phyloP scores from a whole-genome alignment of 2,329 filamentous ascomycete genomes.

The Phyllosticta citrichinensis region DNA sequence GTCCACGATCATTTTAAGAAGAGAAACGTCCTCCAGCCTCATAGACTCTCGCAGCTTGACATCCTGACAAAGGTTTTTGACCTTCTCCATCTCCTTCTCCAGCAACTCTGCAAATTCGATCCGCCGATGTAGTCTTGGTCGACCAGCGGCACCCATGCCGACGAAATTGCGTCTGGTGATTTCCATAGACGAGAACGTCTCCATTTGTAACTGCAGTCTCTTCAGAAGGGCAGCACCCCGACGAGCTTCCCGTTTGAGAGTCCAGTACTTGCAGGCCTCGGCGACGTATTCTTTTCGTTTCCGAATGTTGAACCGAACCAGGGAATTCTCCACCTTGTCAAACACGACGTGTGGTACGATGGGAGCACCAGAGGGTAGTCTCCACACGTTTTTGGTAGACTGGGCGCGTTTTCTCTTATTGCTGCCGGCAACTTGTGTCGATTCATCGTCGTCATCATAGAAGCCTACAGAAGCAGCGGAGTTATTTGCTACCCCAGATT shows the following conservation, averaged over 20 bases:
- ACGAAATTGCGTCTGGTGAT: constrained; percentile 90
- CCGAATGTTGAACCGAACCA: constrained; percentile 71
- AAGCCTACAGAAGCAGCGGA: constrained; percentile 28
- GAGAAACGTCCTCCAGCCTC: constrained; percentile 66
- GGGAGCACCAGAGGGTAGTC: constrained; percentile 85
- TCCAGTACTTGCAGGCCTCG: constrained; percentile 96
- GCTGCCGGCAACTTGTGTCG: constrained; percentile 28
- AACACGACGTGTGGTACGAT: constrained; percentile 86
- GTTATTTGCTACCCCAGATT: constrained; percentile 45
- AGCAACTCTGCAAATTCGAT: constrained; percentile 80
- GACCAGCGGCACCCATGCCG: constrained; percentile 82
- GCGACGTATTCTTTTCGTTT: constrained; percentile 88
- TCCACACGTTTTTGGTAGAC: constrained; percentile 66
- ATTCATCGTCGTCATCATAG: constrained; percentile 42
- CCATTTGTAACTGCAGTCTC: constrained; percentile 85
- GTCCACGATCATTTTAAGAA: constrained; percentile 73
- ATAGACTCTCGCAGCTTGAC: constrained; percentile 66
- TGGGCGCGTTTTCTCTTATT: constrained; percentile 50
- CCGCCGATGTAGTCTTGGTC: constrained; percentile 64
- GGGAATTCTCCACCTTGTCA: constrained; percentile 71
- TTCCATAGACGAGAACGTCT: constrained; percentile 95
- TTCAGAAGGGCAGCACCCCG: constrained; percentile 87
- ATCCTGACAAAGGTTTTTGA: constrained; percentile 59
- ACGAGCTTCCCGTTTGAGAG: constrained; percentile 84
- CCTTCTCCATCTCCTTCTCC: constrained; percentile 64